These are phyloP conservation scores for Melaleuca quinquenervia DNA, from an alignment of 345 rosid species.

Conservation along the genomic window DNA sequence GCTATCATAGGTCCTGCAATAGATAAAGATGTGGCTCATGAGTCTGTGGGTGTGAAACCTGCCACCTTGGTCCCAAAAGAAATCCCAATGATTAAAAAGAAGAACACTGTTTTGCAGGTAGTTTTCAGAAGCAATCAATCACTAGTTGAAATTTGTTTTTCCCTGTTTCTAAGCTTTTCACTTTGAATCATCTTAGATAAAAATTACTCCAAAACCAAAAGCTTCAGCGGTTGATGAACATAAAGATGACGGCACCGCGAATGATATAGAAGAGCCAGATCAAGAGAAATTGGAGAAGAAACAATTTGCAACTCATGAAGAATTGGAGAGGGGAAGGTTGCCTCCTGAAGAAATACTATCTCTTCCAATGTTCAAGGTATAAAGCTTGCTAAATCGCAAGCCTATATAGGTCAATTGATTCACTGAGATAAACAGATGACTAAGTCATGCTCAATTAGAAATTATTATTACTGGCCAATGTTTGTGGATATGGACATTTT, in stretches of 20 bases:
- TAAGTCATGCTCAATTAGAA: background rate
- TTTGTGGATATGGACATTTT: background rate
- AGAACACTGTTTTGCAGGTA: slow-evolving; percentile 78
- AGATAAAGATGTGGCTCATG: slow-evolving; percentile 63
- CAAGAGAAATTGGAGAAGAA: slow-evolving; percentile 23
- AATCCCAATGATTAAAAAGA: slow-evolving; percentile 73
- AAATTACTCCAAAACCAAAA: slow-evolving; percentile 48
- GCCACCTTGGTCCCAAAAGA: slow-evolving; percentile 79
- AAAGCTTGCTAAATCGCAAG: background rate
- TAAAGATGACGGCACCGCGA: slow-evolving; percentile 30
- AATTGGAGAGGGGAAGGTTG: slow-evolving; percentile 64
- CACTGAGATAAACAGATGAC: background rate
- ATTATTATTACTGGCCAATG: background rate
- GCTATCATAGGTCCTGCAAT: slow-evolving; percentile 71
- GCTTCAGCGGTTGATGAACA: background rate
- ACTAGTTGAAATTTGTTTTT: background rate
- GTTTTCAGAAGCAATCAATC: background rate
- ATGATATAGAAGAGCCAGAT: slow-evolving; percentile 27
- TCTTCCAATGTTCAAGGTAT: slow-evolving; percentile 87
- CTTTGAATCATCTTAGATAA: slow-evolving; percentile 38
- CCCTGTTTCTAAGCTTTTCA: slow-evolving; percentile 1
- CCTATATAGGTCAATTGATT: background rate
- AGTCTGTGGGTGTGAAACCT: slow-evolving; percentile 80
- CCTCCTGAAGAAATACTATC: slow-evolving; percentile 85
- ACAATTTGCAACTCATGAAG: slow-evolving; percentile 44